Conservation (phyloP, 2,329 filamentous ascomycete species). For the Pseudogymnoascus sp. region DNA sequence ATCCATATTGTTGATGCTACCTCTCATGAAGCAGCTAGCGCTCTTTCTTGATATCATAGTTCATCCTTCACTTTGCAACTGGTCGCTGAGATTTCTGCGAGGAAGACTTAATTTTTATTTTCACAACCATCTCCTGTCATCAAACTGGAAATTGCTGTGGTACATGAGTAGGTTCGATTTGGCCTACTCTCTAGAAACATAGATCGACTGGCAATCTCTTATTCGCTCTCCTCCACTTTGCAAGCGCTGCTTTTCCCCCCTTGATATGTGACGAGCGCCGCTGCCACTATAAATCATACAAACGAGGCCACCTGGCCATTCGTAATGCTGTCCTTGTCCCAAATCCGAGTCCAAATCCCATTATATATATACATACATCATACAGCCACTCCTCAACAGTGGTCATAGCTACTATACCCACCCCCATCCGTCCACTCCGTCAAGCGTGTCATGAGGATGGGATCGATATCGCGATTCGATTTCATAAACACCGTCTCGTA, state of each 20-base stretch:
- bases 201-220: neutral
- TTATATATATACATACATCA: neutral
- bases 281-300: neutral
- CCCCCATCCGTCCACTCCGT: constrained; percentile 18
- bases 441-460: constrained; percentile 15
- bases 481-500: constrained; percentile 25
- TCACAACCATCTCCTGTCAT: neutral
- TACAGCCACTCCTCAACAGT: constrained; percentile 14
- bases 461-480: constrained; percentile 20
- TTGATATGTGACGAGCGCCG: neutral
- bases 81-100: too few relatives aligned
- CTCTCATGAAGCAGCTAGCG: neutral
- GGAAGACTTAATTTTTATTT: neutral
- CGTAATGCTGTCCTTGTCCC: neutral
- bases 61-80: neutral
- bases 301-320: neutral
- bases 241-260: neutral
- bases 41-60: neutral
- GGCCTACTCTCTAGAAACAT: neutral
- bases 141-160: neutral
- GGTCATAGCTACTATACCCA: constrained; percentile 23
- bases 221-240: neutral
- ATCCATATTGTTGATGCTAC: neutral
- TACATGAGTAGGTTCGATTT: neutral
- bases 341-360: neutral